Base-by-base conservation (phyloP, 2,329 filamentous ascomycete species). In the Albifimbria verrucaria region DNA sequence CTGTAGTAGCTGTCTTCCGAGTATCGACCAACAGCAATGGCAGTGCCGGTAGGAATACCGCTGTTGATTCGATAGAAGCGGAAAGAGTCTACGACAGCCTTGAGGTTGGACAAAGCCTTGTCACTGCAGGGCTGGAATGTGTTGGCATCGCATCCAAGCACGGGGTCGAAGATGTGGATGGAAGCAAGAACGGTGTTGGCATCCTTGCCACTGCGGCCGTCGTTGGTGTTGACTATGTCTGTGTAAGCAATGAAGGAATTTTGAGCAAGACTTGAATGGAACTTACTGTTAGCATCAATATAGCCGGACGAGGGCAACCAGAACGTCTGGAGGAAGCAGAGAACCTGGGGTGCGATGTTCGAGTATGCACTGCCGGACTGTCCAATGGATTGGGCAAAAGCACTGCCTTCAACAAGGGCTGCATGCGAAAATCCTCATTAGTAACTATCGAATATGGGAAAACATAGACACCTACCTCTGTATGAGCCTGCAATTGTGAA, bases 61-160 rank as follows among this genome's bases (percentile, higher is more conserved):
- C 72, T 75, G 73, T 94, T 94, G 71, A 93, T 77, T 15, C 70
- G 64, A 67, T 92, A 92, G 53, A 87, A 74, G 21, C 90, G 84
- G 78, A 94, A 93, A 0, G 88, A 86, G 66, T 93, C 88, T 0
- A 86, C 84, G 4, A 90, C 81, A 2, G 78, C 80, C 71, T 92
- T 92, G 72, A 90, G 88, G 65, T 90, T 94, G 20, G 88, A 80
- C 25, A 94, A 77, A 2, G 86, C 84, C 52, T 73, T 76, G 55
- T 83, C 75, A 24, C 85, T 89, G 73, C 88, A 92, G 10, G 90
- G 89, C 70, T 92, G 89, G 75, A 92, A 92, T 3, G 88, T 91
- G 3, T 76, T 73, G 47, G 83, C 80, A 61, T 90, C 85, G 60
- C 89, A 92, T 25, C 76, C 77, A 1, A 82, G 80, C 7, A 74